These are phyloP conservation scores for Arabis alpina DNA, from an alignment of 345 rosid genomes.

Conservation along the genomic window DNA sequence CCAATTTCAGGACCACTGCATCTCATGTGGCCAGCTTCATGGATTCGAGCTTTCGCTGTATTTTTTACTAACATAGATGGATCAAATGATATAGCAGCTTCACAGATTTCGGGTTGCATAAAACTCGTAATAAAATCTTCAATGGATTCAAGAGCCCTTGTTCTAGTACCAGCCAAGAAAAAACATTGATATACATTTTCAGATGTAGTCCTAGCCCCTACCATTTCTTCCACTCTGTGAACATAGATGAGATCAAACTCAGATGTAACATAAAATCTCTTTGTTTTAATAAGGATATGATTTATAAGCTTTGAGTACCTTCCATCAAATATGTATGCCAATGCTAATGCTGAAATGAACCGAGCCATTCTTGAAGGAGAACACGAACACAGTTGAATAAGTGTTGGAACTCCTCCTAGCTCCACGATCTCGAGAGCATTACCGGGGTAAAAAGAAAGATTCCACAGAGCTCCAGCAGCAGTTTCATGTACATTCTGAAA, in stretches of 20 bases:
- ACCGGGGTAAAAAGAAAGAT: slow-evolving; percentile 72
- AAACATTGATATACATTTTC: slow-evolving; percentile 62
- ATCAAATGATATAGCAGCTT: slow-evolving; percentile 70
- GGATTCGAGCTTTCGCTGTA: slow-evolving; percentile 79
- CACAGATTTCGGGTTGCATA: slow-evolving; percentile 61
- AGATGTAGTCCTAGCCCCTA: slow-evolving; percentile 50
- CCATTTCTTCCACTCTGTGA: slow-evolving; percentile 75
- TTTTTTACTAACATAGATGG: slow-evolving; percentile 73
- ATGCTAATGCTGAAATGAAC: slow-evolving; percentile 81
- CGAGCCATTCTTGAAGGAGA: slow-evolving; percentile 79
- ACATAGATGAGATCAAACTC: slow-evolving; percentile 6
- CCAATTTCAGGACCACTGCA: slow-evolving; percentile 83
- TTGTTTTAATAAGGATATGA: background rate
- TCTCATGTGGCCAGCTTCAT: slow-evolving; percentile 86
- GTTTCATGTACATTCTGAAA: slow-evolving; percentile 86
- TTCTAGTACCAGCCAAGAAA: slow-evolving; percentile 67
- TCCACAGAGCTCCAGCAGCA: slow-evolving; percentile 90
- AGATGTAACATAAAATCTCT: background rate
- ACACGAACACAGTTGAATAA: slow-evolving; percentile 60
- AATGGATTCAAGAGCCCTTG: slow-evolving; percentile 66
- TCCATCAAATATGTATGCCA: slow-evolving; percentile 85
- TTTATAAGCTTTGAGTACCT: slow-evolving; percentile 48
- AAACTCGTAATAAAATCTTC: slow-evolving; percentile 58
- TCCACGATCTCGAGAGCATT: slow-evolving; percentile 75
- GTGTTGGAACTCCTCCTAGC: slow-evolving; percentile 75